phyloP scores from a whole-genome alignment of 768 basidiomycete species.

The Leccinum arenicola region DNA sequence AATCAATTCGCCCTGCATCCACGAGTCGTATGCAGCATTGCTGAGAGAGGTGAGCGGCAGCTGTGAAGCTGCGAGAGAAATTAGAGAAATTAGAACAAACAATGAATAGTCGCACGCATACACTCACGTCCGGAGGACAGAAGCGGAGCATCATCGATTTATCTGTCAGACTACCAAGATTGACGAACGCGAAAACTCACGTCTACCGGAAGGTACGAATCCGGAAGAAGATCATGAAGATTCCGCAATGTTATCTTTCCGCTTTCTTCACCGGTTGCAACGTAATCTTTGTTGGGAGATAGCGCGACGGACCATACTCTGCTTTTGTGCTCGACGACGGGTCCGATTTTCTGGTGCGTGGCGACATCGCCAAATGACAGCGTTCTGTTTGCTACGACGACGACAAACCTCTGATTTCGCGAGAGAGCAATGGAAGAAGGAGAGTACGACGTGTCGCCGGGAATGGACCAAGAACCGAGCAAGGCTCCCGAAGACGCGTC shows the following conservation, averaged over 20 bases:
- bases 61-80: neutral
- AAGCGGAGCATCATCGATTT: neutral
- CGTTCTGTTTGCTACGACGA: neutral
- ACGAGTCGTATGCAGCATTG: neutral
- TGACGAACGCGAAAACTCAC: neutral
- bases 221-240: neutral
- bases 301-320: neutral
- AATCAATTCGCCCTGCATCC: neutral
- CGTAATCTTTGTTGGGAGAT: neutral
- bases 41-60: conserved; percentile 3
- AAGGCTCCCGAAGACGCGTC: neutral
- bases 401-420: neutral
- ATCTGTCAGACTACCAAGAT: neutral
- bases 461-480: neutral
- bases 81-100: neutral
- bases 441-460: neutral
- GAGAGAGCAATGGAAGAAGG: neutral
- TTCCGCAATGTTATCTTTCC: neutral
- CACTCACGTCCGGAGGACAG: neutral
- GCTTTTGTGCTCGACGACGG: neutral
- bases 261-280: neutral
- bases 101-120: neutral
- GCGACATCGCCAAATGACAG: neutral
- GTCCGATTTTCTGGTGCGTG: neutral
- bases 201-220: neutral